A percentile compares a stretch with the other conserved stretches of the same genome.
Evolutionary conservation across 1,139 yeast species (phyloP).

Genomic region (Scheffersomyces segobiensis): DNA sequence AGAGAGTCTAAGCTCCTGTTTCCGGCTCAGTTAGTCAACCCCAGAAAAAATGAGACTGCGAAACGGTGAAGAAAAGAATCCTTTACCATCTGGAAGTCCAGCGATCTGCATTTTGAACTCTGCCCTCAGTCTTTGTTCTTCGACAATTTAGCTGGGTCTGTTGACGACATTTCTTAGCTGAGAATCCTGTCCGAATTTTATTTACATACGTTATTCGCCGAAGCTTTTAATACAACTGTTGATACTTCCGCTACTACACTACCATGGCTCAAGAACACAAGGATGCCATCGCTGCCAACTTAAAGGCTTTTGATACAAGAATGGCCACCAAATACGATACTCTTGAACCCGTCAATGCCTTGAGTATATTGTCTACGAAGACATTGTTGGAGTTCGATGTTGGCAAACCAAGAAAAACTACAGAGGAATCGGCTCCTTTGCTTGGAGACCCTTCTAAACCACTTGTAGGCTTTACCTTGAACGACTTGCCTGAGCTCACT

Average conservation of each 20-base stretch:
- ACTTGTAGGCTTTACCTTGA: conserved; percentile 13
- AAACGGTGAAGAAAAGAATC: neutral
- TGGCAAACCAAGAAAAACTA: conserved; percentile 9
- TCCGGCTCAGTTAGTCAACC: neutral
- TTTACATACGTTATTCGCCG: no score
- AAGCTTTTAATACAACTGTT: no score
- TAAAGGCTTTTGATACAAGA: conserved; percentile 18
- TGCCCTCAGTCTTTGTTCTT: no score
- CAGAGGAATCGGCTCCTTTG: conserved; percentile 12
- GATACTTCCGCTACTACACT: neutral
- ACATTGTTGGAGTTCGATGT: conserved; percentile 22
- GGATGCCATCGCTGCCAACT: conserved; percentile 26
- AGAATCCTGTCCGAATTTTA: no score
- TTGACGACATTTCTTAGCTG: neutral
- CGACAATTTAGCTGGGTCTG: no score
- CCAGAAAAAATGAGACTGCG: neutral
- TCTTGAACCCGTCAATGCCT: conserved; percentile 15
- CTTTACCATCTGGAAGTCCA: neutral
- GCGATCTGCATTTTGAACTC: no score
- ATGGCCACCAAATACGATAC: conserved; percentile 26
- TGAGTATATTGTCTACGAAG: conserved; percentile 21
- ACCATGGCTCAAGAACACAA: conserved; percentile 6
- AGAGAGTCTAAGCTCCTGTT: no score
- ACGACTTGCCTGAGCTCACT: conserved; percentile 13
- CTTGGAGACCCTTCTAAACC: conserved; percentile 18